Evolutionary conservation across 2,329 filamentous ascomycete genomes (phyloP).

Genomic region (Alternaria metachromatica): DNA sequence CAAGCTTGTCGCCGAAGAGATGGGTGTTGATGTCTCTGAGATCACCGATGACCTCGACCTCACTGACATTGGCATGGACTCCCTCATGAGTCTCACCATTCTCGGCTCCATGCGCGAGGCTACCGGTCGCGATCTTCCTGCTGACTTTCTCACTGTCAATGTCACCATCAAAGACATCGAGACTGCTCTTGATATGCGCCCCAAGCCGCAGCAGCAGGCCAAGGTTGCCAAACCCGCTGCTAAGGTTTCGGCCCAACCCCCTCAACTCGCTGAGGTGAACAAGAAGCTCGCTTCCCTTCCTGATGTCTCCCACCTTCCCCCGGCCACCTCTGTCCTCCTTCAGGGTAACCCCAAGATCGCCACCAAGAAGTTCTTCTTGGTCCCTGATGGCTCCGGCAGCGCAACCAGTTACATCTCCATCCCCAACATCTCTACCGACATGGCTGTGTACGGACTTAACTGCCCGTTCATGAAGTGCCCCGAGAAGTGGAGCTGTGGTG

Average conservation of each 20-base stretch:
- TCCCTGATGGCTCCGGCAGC: slow-evolving; percentile 62
- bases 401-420: slow-evolving; percentile 73
- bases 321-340: slow-evolving; percentile 63
- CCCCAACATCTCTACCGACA: slow-evolving; percentile 59
- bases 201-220: slow-evolving; percentile 49
- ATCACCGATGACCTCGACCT: slow-evolving; percentile 66
- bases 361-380: slow-evolving; percentile 61
- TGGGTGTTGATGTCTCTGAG: slow-evolving; percentile 69
- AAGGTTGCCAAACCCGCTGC: slow-evolving; percentile 30
- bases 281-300: slow-evolving; percentile 51
- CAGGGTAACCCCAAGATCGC: slow-evolving; percentile 64
- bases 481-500: slow-evolving; percentile 68
- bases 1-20: slow-evolving; percentile 61
- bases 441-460: slow-evolving; percentile 65
- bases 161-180: slow-evolving; percentile 70
- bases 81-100: slow-evolving; percentile 60
- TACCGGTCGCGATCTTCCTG: slow-evolving; percentile 58
- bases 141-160: slow-evolving; percentile 65
- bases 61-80: slow-evolving; percentile 64
- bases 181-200: slow-evolving; percentile 65
- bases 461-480: slow-evolving; percentile 75
- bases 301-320: slow-evolving; percentile 54
- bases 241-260: slow-evolving; percentile 31
- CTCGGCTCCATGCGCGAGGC: slow-evolving; percentile 59
- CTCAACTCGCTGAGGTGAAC: slow-evolving; percentile 57